Base-by-base conservation (phyloP, 2,329 filamentous ascomycete genomes). In the Emmonsia crescens region DNA sequence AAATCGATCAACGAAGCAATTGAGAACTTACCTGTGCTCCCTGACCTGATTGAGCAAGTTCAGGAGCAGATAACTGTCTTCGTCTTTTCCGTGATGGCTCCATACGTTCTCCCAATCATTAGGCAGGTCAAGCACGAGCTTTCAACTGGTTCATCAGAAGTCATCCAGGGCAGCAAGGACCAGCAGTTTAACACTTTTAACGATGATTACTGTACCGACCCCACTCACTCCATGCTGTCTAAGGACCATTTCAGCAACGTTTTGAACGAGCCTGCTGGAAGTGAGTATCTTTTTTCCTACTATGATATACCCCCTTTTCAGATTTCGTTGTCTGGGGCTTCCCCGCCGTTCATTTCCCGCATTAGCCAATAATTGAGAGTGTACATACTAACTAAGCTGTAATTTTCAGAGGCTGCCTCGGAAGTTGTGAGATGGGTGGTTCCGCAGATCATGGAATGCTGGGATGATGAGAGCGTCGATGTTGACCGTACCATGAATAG, bases 181-280 rank as follows among this genome's bases (percentile, higher is more conserved):
- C 88, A 96, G 78, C 91, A 96, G 77, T 85, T 89, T 69, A 83
- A 95, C 67, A 91, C 96, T 57, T 96, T 96, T 75, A 77, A 89
- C 52, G 86, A 96, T 66, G 87, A 95, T 70, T 65, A 82, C 59
- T 88, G 79, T 65, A 85, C 85, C 24, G 88, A 96, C 70, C 93
- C 92, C 0, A 96, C 92, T 1, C 92, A 96, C 78, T 95, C 90
- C 24, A 96, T 96, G 92, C 79, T 96, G 59, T 91, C 91, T 63
- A 96, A 96, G 78, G 92, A 96, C 70, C 92, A 96, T 76, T 96
- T 96, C 74, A 89, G 88, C 65, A 95, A 95, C 71, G 80, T 92
- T 38, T 82, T 96, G 63, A 96, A 96, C 72, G 91, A 96, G 72
- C 83, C 91, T 51, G 92, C 91, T 54, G 92, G 92, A 61, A 88